These are phyloP conservation scores for Kondoa subrosea DNA, from an alignment of 768 basidiomycete species.

Conservation along the genomic window DNA sequence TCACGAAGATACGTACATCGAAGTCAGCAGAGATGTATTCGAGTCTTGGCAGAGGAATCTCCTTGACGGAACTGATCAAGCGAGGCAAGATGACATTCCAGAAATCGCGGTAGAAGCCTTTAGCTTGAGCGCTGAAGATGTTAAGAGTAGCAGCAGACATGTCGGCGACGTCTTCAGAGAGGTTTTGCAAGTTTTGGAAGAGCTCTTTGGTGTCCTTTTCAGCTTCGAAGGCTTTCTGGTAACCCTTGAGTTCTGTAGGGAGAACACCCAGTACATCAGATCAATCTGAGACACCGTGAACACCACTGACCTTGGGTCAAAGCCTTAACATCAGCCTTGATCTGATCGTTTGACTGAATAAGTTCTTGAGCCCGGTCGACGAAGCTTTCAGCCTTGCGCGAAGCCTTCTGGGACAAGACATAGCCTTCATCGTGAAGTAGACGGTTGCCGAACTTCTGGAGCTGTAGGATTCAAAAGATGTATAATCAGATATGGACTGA, in stretches of 20 bases:
- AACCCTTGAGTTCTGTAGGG: neutral
- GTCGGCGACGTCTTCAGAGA: slow-evolving; percentile 29
- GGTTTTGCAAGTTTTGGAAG: neutral
- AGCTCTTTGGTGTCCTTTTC: neutral
- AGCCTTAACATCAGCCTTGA: neutral
- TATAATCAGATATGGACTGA: neutral
- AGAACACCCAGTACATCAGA: neutral
- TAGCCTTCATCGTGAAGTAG: slow-evolving; percentile 32
- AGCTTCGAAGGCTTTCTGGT: neutral
- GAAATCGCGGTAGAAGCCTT: slow-evolving; percentile 33
- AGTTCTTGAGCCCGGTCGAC: slow-evolving; percentile 34
- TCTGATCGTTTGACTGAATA: slow-evolving; percentile 27
- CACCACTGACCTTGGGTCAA: neutral
- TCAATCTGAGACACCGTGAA: neutral
- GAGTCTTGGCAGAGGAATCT: slow-evolving; percentile 33
- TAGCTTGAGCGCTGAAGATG: slow-evolving; percentile 28
- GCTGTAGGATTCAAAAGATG: neutral
- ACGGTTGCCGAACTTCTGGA: slow-evolving; percentile 22
- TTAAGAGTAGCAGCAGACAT: slow-evolving; percentile 31
- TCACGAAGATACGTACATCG: neutral
- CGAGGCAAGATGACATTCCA: slow-evolving; percentile 33
- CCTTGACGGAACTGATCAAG: slow-evolving; percentile 32
- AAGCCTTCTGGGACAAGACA: slow-evolving; percentile 32
- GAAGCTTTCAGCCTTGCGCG: slow-evolving; percentile 31
- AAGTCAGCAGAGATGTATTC: slow-evolving; percentile 28